Percentiles rank a stretch among this genome's conserved stretches.
phyloP scores from a whole-genome alignment of 116 monocot species.

The Iris pallida region DNA sequence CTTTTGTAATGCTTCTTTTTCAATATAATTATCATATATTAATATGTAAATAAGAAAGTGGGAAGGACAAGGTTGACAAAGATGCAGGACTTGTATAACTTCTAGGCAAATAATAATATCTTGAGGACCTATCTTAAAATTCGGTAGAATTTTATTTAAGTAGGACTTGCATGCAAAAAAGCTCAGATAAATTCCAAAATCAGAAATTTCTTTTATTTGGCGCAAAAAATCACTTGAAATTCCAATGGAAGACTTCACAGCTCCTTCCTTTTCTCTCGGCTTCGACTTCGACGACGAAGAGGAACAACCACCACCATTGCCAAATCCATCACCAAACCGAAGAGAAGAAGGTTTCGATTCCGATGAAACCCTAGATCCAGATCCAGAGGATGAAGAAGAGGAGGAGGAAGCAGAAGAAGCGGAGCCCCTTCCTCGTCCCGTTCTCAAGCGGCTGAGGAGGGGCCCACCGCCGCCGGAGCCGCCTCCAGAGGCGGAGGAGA shows the following conservation, averaged over 20 bases:
- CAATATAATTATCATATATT: too few species aligned
- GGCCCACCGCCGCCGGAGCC: slow-evolving; percentile 20
- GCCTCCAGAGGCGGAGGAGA: neutral
- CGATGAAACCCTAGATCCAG: neutral
- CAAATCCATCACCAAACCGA: neutral
- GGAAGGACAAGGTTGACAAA: too few species aligned
- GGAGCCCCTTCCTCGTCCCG: slow-evolving; percentile 17
- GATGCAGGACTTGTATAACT: too few species aligned
- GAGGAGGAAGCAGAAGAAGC: neutral
- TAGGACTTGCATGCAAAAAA: too few species aligned
- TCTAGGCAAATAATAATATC: too few species aligned
- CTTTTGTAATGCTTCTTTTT: too few species aligned
- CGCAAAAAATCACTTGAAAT: neutral
- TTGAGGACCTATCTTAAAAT: too few species aligned
- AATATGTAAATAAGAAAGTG: too few species aligned
- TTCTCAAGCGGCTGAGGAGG: slow-evolving; percentile 47
- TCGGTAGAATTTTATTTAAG: too few species aligned
- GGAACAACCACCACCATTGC: slow-evolving; percentile 4
- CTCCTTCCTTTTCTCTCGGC: slow-evolving; percentile 82
- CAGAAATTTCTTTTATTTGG: too few species aligned
- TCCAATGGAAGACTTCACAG: slow-evolving; percentile 50
- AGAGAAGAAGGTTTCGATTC: slow-evolving; percentile 3
- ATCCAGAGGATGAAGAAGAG: neutral
- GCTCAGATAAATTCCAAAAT: too few species aligned
- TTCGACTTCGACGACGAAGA: slow-evolving; percentile 52